These are phyloP conservation scores for Mortierella sp. DNA, from an alignment of 371 early-diverging fungal genomes.

Conservation along the genomic window DNA sequence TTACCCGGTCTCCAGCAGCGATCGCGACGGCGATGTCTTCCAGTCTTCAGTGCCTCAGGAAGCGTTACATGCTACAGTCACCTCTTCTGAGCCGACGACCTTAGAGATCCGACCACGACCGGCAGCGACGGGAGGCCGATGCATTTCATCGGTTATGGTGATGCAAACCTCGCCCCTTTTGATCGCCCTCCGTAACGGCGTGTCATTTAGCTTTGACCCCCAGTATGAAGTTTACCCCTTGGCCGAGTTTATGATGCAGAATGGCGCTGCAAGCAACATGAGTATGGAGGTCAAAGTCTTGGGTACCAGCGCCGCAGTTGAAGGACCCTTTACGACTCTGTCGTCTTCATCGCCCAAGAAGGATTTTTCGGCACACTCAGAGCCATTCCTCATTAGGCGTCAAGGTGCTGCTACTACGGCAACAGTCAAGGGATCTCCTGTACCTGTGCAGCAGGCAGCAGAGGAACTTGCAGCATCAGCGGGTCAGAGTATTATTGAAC, in stretches of 20 bases:
- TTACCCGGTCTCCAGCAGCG: constrained; percentile 6
- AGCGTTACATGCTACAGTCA: background rate
- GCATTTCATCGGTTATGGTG: constrained; percentile 40
- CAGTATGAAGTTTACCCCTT: constrained; percentile 53
- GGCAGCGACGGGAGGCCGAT: background rate
- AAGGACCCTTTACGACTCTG: background rate
- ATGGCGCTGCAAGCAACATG: constrained; percentile 53
- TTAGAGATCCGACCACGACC: constrained; percentile 11
- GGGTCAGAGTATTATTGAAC: constrained; percentile 25
- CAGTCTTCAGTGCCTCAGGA: background rate
- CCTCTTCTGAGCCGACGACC: background rate
- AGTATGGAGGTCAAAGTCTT: constrained; percentile 46
- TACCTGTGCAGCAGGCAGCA: background rate
- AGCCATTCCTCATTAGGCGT: background rate
- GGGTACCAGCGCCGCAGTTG: background rate
- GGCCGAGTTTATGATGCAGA: constrained; percentile 57
- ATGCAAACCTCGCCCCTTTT: constrained; percentile 56
- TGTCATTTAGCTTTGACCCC: constrained; percentile 43
- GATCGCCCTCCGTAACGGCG: constrained; percentile 49
- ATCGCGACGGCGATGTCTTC: constrained; percentile 9
- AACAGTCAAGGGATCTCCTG: background rate
- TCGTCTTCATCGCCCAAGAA: background rate
- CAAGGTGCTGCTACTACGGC: background rate
- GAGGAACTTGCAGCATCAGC: constrained; percentile 14
- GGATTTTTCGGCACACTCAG: background rate